Conservation (phyloP, 257 asterid species). For the Ocimum tenuiflorum region DNA sequence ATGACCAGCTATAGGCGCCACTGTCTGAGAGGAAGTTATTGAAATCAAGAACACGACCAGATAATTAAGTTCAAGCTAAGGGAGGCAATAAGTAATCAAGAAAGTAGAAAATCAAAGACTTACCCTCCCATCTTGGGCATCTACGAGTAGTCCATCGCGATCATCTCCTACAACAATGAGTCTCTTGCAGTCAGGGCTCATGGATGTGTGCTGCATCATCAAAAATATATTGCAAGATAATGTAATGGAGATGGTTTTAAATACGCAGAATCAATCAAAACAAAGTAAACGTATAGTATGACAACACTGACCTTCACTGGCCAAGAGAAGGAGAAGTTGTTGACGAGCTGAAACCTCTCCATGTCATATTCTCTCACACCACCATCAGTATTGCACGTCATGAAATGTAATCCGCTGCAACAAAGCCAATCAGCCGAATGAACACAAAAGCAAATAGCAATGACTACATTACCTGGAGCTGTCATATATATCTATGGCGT, state of each 20-base stretch:
- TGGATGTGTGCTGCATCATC: conserved; percentile 59
- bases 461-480: conserved; percentile 34
- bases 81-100: too few relatives aligned
- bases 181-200: conserved; percentile 63
- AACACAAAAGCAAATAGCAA: not conserved
- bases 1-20: too few relatives aligned
- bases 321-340: conserved; percentile 64
- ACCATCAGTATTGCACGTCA: conserved; percentile 58
- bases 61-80: too few relatives aligned
- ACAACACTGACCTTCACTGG: conserved; percentile 58
- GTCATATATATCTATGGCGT: conserved; percentile 58
- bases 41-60: too few relatives aligned
- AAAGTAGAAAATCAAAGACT: too few relatives aligned
- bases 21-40: too few relatives aligned
- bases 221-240: too few relatives aligned
- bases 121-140: conserved; percentile 67
- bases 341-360: conserved; percentile 62
- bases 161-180: conserved; percentile 65
- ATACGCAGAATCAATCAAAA: too few relatives aligned
- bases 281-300: too few relatives aligned
- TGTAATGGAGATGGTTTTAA: too few relatives aligned
- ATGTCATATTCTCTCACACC: conserved; percentile 62
- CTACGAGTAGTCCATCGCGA: conserved; percentile 54
- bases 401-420: conserved; percentile 54
- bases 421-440: not conserved